phyloP scores from a whole-genome alignment of 2,329 filamentous ascomycete species.

The Aureobasidium sp. region DNA sequence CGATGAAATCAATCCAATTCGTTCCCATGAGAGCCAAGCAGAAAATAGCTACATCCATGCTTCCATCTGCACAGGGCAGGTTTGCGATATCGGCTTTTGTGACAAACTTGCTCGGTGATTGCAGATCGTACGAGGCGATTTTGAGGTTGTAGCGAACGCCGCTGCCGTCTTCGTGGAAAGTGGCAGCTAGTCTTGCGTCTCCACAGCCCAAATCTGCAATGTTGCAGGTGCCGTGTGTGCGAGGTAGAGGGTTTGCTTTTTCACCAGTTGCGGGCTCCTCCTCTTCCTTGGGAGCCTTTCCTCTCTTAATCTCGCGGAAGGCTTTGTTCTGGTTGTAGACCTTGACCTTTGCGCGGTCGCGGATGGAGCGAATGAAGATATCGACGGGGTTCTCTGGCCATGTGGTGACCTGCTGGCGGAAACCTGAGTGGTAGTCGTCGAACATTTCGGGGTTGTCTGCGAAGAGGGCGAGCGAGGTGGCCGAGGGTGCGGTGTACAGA shows the following conservation, averaged over 20 bases:
- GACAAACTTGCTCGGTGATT: constrained; percentile 65
- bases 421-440: constrained; percentile 90
- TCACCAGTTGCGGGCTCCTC: constrained; percentile 2
- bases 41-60: constrained; percentile 83
- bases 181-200: constrained; percentile 70
- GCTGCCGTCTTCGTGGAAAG: constrained; percentile 48
- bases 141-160: constrained; percentile 61
- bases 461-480: constrained; percentile 76
- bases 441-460: constrained; percentile 84
- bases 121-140: constrained; percentile 79
- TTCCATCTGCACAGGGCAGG: constrained; percentile 65
- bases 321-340: constrained; percentile 25
- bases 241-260: constrained; percentile 49
- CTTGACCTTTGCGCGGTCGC: constrained; percentile 53
- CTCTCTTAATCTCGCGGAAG: constrained; percentile 30
- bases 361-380: constrained; percentile 67
- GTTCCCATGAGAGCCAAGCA: constrained; percentile 98
- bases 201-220: constrained; percentile 92
- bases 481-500: constrained; percentile 85
- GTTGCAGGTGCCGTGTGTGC: constrained; percentile 62
- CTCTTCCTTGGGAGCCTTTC: constrained; percentile 28
- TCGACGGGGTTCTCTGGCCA: constrained; percentile 98
- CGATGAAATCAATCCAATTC: constrained; percentile 94
- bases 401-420: constrained; percentile 86
- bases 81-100: constrained; percentile 83